Evolutionary conservation across 768 basidiomycete species (phyloP), one percentile per base, ranked within the genome.

Genomic region (Tephrocybe rancida): DNA sequence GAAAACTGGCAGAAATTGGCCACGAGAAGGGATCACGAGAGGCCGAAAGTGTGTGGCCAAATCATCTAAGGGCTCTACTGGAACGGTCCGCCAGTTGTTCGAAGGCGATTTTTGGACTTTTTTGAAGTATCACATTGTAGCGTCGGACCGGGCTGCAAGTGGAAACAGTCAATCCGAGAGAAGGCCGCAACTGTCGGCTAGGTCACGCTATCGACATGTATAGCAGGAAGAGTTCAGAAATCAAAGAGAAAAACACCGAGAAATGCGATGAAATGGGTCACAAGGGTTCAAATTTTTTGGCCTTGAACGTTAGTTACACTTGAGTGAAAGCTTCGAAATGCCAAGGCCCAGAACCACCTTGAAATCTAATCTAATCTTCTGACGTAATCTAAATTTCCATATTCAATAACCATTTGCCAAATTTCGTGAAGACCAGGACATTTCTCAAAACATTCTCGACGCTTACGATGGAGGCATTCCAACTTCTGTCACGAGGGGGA

Each of bases 401-500:
- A n/a, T 50, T 16, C n/a, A n/a, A n/a, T n/a, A 7, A 5, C 35
- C 35, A 5, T 16, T 6, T 9, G 8, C 7, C 35, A 16, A 37
- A 9, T 9, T 9, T 37, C 4, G 30, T 6, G 30, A n/a, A n/a
- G n/a, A n/a, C n/a, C 30, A 32, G 13, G 13, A 32, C 30, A 13
- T 32, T 32, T 21, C 19, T 44, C 27, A 44, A 34, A 3, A 27
- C 25, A 43, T 25, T 37, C 13, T 50, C 24, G n/a, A 22, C 29
- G 39, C 35, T 7, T 16, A 44, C n/a, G 21, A 91, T 92, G 89
- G 92, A 95, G 61, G 87, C 92, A 4, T 98, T 98, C 68, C 89
- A 88, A 58, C 70, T 97, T 11, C 83, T 98, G 24, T 93, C 95
- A 27, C 83, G 92, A 14, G 95, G 95, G 29, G 92, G 93, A 1